phyloP scores from a whole-genome alignment of 768 basidiomycete species.

The Rhizopogon salebrosus region DNA sequence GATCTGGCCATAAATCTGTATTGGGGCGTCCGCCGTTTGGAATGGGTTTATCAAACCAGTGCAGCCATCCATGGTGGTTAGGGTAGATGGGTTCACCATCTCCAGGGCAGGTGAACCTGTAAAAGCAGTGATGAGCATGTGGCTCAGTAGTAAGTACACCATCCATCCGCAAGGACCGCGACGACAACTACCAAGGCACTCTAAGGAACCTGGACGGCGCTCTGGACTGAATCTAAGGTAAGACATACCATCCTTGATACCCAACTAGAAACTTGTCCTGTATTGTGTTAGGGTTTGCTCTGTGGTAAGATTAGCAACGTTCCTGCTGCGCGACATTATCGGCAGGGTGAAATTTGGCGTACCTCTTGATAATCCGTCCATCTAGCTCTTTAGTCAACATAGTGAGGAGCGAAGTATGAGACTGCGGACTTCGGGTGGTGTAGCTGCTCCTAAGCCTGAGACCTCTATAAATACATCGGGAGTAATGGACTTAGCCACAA shows the following conservation, averaged over 20 bases:
- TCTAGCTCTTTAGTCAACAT: constrained; percentile 1
- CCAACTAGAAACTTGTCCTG: constrained; percentile 82
- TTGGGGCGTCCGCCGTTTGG: constrained; percentile 66
- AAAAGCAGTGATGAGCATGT: neutral
- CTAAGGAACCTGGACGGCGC: neutral
- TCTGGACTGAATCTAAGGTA: neutral
- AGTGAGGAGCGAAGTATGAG: neutral
- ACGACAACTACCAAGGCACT: neutral
- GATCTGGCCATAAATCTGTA: constrained; percentile 77
- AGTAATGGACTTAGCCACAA: too few species aligned
- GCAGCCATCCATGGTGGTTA: constrained; percentile 82
- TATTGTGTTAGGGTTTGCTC: constrained; percentile 71
- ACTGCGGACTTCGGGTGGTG: neutral
- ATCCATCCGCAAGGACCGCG: neutral
- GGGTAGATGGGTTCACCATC: constrained; percentile 65
- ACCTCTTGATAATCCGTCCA: constrained; percentile 8
- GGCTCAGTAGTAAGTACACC: too few species aligned
- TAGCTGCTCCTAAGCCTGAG: too few species aligned
- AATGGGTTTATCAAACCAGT: constrained; percentile 74
- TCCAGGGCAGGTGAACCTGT: constrained; percentile 68
- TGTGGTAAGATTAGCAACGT: constrained; percentile 10
- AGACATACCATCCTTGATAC: constrained; percentile 77
- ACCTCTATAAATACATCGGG: too few species aligned
- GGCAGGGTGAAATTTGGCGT: neutral
- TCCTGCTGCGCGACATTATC: neutral